A percentile compares a stretch with the other conserved stretches of the same genome.
phyloP scores from a whole-genome alignment of 2,329 filamentous ascomycete genomes.

The Zasmidium cellare region DNA sequence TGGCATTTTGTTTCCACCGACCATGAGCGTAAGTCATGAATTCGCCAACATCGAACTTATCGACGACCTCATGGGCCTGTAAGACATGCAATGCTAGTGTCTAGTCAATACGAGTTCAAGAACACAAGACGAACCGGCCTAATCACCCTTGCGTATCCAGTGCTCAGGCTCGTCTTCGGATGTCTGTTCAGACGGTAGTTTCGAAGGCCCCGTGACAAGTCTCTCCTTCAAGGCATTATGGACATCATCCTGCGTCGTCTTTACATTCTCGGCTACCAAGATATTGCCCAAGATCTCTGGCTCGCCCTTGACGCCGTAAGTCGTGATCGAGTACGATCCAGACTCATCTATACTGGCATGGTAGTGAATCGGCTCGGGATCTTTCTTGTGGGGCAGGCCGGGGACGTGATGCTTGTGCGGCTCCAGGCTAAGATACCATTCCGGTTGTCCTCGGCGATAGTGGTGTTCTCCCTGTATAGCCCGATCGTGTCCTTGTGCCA shows the following conservation, averaged over 20 bases:
- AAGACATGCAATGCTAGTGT: conserved; percentile 14
- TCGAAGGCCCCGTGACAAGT: conserved; percentile 3
- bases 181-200: conserved; percentile 8
- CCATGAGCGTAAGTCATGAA: conserved; percentile 19
- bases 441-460: conserved; percentile 5
- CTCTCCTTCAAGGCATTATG: conserved; percentile 10
- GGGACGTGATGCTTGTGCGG: conserved; percentile 14
- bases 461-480: background rate
- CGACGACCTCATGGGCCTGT: conserved; percentile 8
- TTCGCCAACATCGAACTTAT: conserved; percentile 16
- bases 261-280: conserved; percentile 14
- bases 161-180: conserved; percentile 11
- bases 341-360: conserved; percentile 6
- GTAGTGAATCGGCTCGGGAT: conserved; percentile 14
- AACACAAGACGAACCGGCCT: background rate
- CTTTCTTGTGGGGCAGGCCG: background rate
- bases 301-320: conserved; percentile 1
- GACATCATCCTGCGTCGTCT: conserved; percentile 13
- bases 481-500: conserved; percentile 1
- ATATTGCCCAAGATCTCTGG: conserved; percentile 17
- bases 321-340: conserved; percentile 8
- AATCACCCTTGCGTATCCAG: conserved; percentile 15
- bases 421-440: conserved; percentile 13
- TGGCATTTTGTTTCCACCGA: background rate
- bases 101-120: background rate